Evolutionary conservation across 306 rosid species (phyloP).

Genomic region (Cucurbita maxima): DNA sequence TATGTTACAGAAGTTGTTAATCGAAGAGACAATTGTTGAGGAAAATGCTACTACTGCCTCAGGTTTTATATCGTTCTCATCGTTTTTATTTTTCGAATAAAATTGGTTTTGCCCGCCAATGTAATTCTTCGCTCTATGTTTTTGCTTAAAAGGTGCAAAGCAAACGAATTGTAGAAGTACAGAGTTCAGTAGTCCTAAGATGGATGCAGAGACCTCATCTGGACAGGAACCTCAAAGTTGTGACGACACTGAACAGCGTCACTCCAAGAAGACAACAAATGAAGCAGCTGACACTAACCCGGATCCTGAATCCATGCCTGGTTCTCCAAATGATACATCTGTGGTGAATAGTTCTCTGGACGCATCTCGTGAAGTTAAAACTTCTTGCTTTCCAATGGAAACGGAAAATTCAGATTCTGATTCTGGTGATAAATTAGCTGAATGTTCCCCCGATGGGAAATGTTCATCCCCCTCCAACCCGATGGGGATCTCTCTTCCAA

Average conservation of each 20-base stretch:
- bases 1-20: conserved; percentile 76
- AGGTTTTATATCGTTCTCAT: conserved; percentile 14
- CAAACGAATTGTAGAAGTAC: conserved; percentile 21
- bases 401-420: conserved; percentile 18
- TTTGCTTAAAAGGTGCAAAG: conserved; percentile 26
- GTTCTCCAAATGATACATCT: conserved; percentile 16
- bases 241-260: conserved; percentile 26
- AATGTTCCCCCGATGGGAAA: conserved; percentile 15
- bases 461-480: conserved; percentile 21
- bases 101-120: background rate
- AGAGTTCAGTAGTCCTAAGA: conserved; percentile 17
- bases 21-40: conserved; percentile 29
- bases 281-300: conserved; percentile 20
- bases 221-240: conserved; percentile 25
- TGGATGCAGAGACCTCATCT: conserved; percentile 29
- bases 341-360: conserved; percentile 16
- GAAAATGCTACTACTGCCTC: conserved; percentile 19
- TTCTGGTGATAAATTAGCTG: conserved; percentile 20
- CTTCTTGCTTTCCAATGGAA: conserved; percentile 10
- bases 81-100: background rate
- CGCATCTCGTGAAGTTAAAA: conserved; percentile 26
- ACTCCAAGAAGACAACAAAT: conserved; percentile 19
- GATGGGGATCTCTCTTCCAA: conserved; percentile 1
- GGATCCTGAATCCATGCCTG: conserved; percentile 6
- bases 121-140: background rate